Conservation (phyloP, 441 rosid genomes). For the Aquilaria agallochum region DNA sequence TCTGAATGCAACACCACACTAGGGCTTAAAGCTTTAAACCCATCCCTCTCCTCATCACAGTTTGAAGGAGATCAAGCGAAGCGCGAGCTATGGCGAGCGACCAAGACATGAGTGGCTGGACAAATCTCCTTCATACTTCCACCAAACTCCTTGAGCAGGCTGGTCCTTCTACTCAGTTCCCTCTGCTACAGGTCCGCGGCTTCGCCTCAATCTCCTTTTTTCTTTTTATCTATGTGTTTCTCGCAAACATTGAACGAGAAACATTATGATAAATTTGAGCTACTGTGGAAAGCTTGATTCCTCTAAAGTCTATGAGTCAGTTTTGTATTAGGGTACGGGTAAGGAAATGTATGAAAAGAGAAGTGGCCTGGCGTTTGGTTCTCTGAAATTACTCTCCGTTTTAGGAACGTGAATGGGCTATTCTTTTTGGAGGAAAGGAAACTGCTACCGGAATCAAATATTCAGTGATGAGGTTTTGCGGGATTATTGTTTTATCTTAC, state of each 20-base stretch:
- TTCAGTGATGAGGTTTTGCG: too few relatives aligned
- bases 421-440: too few relatives aligned
- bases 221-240: slow-evolving; percentile 2
- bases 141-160: slow-evolving; percentile 93
- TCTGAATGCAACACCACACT: not conserved
- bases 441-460: too few relatives aligned
- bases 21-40: slow-evolving; percentile 9
- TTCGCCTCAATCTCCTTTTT: slow-evolving; percentile 2
- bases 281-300: too few relatives aligned
- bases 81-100: slow-evolving; percentile 55
- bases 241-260: not conserved
- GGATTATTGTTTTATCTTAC: too few relatives aligned
- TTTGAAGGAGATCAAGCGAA: slow-evolving; percentile 12
- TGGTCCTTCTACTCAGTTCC: slow-evolving; percentile 96
- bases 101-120: slow-evolving; percentile 80
- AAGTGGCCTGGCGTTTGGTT: too few relatives aligned
- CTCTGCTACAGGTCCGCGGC: slow-evolving; percentile 83
- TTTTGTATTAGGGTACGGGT: too few relatives aligned
- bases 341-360: too few relatives aligned
- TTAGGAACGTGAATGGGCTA: too few relatives aligned
- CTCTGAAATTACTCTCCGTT: too few relatives aligned
- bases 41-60: slow-evolving; percentile 9
- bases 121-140: slow-evolving; percentile 89
- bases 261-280: too few relatives aligned
- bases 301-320: too few relatives aligned